Evolutionary conservation across 768 basidiomycete species (phyloP), one percentile per base, ranked within the genome.

Genomic region (Hypholoma sublateritium): DNA sequence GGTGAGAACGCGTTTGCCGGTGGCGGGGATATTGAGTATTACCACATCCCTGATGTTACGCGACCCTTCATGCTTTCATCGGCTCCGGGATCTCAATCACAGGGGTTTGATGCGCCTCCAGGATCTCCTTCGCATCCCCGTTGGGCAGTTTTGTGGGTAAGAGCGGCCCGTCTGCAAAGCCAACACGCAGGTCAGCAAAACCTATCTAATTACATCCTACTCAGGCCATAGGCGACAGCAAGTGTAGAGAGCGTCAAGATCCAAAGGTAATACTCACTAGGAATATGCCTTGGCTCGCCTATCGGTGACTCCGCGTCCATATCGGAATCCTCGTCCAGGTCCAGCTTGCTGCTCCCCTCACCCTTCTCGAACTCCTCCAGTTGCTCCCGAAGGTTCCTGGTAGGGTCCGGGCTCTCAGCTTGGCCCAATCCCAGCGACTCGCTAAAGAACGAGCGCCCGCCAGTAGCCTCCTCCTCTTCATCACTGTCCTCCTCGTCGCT

Each of bases 301-400:
- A 72, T 72, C 16, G 61, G 55, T 17, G 69, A 34, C 56, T 75
- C 77, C 35, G 70, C 77, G 53, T 79, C 74, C 32, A 69, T 70
- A 46, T 78, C 74, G 17, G 62, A 70, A 57, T 77, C 74, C 13
- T 67, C 69, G 45, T 77, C 71, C 22, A 14, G 25, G 35, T 42
- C 74, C 7, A 70, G 70, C 48, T 66, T 70, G 49, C 65, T 74
- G 6, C 70, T 72, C 57, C 68, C 67, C 47, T 64, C 62, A 57
- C 78, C 74, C 62, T 75, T 75, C 67, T 86, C 86, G 61, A 84
- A 82, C 52, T 87, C 85, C 14, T 85, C 83, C 60, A 91, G 65
- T 63, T 82, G 83, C 21, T 80, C 82, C 68, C 79, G 85, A 58
- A 89, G 72, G 49, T 77, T 79, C 62, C 77, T 78, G 52, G 83